Evolutionary conservation across 2,329 filamentous ascomycete genomes (phyloP), one percentile per base, ranked within the genome.

Genomic region (Stachybotrys echinatus): DNA sequence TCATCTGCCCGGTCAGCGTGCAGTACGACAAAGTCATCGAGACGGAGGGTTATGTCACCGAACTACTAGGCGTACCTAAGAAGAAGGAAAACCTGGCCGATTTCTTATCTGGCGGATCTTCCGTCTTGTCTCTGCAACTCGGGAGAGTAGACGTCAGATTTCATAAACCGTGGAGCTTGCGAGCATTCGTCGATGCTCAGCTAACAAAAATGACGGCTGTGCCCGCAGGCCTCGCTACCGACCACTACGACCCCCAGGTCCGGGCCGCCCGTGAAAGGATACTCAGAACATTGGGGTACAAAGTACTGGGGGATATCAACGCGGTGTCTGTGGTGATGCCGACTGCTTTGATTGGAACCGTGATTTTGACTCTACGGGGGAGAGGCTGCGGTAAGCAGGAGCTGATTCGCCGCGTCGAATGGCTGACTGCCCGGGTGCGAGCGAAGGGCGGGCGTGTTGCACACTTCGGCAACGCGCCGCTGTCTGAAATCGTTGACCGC

Each of bases 1-100:
- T 96, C 40, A 90, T 99, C 48, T 96, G 92, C 59, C 94, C 94
- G 0, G 94, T 99, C 43, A 95, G 89, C 66, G 96, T 92, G 1
- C 94, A 99, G 65, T 99, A 99, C 64, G 94, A 99, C 75, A 99
- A 97, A 65, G 94, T 99, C 50, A 95, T 99, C 52, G 94, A 99
- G 68, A 96, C 95, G 1, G 91, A 96, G 68, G 94, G 91, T 5
- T 99, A 99, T 62, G 92, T 97, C 42, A 94, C 85, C 31, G 94
- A 99, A 67, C 80, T 99, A 2, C 79, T 99, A 1, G 94, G 94
- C 3, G 86, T 95, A 54, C 94, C 94, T 0, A 99, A 99, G 69
- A 89, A 89, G 61, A 95, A 96, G 65, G 94, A 99, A 64, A 96
- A 96, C 54, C 73, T 99, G 37, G 81, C 85, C 31, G 89, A 95